Evolutionary conservation across 768 basidiomycete species (phyloP), one percentile per base, ranked within the genome.

Genomic region (Termitomyces sp.): DNA sequence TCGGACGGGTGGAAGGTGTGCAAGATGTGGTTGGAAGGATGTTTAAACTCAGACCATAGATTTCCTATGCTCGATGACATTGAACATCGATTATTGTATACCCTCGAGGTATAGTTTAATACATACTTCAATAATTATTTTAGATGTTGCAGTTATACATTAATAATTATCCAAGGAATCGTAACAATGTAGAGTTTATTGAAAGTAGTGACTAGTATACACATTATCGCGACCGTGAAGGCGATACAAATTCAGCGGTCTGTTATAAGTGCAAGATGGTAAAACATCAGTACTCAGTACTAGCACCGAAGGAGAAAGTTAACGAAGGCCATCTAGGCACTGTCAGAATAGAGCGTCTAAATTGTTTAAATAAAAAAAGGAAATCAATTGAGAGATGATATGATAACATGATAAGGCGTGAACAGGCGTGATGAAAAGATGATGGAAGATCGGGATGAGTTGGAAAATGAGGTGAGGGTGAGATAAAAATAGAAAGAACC

Each of bases 1-100:
- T 89, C 45, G 83, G 82, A 12, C 69, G 78, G 3, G 71, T 83
- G 32, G 87, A 90, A 59, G 89, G 88, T 8, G 81, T 89, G 21
- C 86, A 90, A 60, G 87, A 89, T 67, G 71, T 81, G 12, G 77
- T 84, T 62, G 75, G 76, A 10, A 65, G 70, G 57, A 74, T 75
- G 71, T 79, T 79, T 68, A 68, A 66, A 48, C 46, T 56, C 21
- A 41, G 32, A 47, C 38, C 46, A 10, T 48, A 48, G 46, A 56
- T 56, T 6, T 32, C 3, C 19, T 19, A 34, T 5, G 47, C 9
- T 48, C 19, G 47, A 21, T 8, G 9, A 5, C 47, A 5, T 35
- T 32, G 12, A 48, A n/a, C n/a, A n/a, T n/a, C n/a, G n/a, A 23
- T 48, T 32, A 48, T 48, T 35, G 31, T 19, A 48, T 48, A 48